Percentiles rank a stretch among this genome's conserved stretches.
Evolutionary conservation across 371 early-diverging fungal genomes (phyloP).

Genomic region (Ecytonucleospora hepatopenaei): DNA sequence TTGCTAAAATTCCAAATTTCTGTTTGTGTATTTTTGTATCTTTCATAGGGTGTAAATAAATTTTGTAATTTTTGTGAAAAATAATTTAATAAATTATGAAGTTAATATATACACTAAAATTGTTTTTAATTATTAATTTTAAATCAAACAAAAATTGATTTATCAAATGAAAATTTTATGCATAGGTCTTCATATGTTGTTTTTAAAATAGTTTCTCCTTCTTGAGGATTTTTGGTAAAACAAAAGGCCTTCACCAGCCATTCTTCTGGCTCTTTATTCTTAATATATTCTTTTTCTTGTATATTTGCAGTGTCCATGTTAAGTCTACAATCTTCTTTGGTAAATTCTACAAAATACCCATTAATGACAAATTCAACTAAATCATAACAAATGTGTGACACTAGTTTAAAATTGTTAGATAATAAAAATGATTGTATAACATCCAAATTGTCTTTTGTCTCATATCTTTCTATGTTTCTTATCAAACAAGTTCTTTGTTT

Average conservation of each 20-base stretch:
- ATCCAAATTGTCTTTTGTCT: background rate
- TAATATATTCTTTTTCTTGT: too few species aligned
- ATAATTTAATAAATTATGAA: background rate
- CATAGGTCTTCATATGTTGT: background rate
- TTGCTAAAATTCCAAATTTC: slow-evolving; percentile 75
- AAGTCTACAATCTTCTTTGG: background rate
- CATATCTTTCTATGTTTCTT: background rate
- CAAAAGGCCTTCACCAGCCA: slow-evolving; percentile 10
- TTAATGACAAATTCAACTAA: background rate
- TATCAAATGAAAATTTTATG: background rate
- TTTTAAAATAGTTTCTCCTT: slow-evolving; percentile 14
- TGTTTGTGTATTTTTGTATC: too few species aligned
- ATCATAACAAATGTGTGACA: background rate
- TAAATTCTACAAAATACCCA: slow-evolving; percentile 21
- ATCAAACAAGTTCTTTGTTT: slow-evolving; percentile 8
- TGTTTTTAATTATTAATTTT: background rate
- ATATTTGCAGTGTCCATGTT: too few species aligned
- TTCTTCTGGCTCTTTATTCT: background rate
- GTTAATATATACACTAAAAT: background rate
- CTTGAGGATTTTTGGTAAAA: background rate
- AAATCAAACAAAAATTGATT: too few species aligned
- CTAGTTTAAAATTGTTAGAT: background rate
- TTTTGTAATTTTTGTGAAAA: background rate
- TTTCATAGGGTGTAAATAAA: slow-evolving; percentile 27
- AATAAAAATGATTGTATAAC: too few species aligned